Conservation (phyloP, 139 green algal species). For the Chlamydomonas urium region DNA sequence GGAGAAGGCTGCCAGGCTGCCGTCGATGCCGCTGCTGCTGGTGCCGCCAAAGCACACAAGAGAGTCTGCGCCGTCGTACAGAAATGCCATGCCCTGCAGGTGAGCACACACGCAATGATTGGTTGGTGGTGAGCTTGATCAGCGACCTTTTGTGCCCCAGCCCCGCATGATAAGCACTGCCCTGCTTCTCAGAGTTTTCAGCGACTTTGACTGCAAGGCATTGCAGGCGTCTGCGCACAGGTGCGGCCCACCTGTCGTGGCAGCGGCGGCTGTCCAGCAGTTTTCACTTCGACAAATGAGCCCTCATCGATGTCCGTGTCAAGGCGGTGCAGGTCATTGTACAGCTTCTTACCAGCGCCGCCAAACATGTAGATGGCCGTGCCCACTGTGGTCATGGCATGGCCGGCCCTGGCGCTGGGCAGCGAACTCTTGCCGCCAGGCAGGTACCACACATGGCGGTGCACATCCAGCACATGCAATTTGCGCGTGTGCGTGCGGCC, state of each 20-base stretch:
- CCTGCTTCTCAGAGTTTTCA: too few relatives aligned
- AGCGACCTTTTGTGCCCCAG: too few relatives aligned
- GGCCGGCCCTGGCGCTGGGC: conserved; percentile 18
- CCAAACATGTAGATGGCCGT: conserved; percentile 43
- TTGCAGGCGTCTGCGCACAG: too few relatives aligned
- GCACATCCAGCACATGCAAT: conserved; percentile 35
- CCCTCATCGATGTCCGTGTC: conserved; percentile 2
- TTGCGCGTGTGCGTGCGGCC: conserved; percentile 37
- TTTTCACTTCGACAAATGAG: conserved; percentile 20
- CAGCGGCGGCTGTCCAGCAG: conserved; percentile 14
- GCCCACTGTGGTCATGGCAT: conserved; percentile 24
- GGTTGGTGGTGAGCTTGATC: too few relatives aligned
- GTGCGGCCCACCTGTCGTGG: too few relatives aligned
- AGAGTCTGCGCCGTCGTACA: conserved; percentile 33
- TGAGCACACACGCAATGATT: too few relatives aligned
- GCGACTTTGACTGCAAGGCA: too few relatives aligned
- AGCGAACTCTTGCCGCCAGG: conserved; percentile 22
- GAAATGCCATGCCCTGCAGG: conserved; percentile 36
- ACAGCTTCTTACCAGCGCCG: conserved; percentile 47
- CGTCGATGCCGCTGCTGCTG: conserved; percentile 34
- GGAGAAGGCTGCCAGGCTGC: conserved; percentile 24
- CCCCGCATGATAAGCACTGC: too few relatives aligned
- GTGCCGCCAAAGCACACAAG: conserved; percentile 47
- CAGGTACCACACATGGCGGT: too few relatives aligned
- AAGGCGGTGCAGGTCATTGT: conserved; percentile 44